Percentiles rank a stretch among this genome's conserved stretches.
Evolutionary conservation across 148 eudicot species (phyloP).

Genomic region (Polygonum aviculare): DNA sequence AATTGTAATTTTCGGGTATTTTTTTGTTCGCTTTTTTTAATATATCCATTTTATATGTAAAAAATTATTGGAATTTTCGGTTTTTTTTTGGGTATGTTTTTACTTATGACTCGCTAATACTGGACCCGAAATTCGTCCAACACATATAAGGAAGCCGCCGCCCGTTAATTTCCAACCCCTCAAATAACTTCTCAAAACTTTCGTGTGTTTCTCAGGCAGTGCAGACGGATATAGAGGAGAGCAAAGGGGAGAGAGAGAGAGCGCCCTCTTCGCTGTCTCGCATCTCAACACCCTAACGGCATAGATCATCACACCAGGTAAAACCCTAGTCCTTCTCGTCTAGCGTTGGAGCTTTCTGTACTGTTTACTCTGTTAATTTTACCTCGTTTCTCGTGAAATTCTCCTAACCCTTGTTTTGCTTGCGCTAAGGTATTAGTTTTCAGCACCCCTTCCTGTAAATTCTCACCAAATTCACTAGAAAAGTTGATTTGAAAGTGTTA

Average conservation of each 20-base stretch:
- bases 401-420: not conserved
- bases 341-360: not conserved
- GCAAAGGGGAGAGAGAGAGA: not conserved
- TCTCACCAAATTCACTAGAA: not conserved
- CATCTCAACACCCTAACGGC: not conserved
- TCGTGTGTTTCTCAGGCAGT: not conserved
- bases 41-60: too few species aligned
- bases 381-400: not conserved
- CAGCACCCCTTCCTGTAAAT: not conserved
- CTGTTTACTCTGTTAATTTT: too few species aligned
- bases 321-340: not conserved
- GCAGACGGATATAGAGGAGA: not conserved
- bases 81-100: too few species aligned
- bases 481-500: not conserved
- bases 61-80: too few species aligned
- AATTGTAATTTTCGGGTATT: too few species aligned
- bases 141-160: not conserved
- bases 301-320: not conserved
- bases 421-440: not conserved
- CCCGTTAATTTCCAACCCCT: not conserved
- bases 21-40: too few species aligned
- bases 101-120: not conserved
- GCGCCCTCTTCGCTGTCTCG: not conserved
- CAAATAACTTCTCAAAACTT: not conserved
- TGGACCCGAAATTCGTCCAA: not conserved